Conservation (phyloP, 1,139 yeast species). For the Yamadazyma sp. region DNA sequence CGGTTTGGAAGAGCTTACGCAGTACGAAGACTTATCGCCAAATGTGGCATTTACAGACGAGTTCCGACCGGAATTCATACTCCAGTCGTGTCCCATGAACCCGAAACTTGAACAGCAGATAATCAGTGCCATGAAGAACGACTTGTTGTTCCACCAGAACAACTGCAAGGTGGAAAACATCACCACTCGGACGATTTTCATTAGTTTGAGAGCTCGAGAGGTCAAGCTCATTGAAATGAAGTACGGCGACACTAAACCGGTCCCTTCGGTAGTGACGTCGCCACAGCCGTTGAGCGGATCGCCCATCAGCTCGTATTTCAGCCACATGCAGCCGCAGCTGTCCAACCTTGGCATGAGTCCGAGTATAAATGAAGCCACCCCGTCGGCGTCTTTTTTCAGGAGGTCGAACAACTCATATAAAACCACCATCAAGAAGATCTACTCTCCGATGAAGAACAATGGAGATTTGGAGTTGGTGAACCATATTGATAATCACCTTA, state of each 20-base stretch:
- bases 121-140: conserved; percentile 54
- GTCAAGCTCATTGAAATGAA: conserved; percentile 52
- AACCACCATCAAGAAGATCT: conserved; percentile 38
- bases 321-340: conserved; percentile 2
- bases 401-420: conserved; percentile 25
- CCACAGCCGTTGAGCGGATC: conserved; percentile 7
- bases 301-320: conserved; percentile 9
- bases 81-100: conserved; percentile 51
- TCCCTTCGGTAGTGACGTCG: conserved; percentile 4
- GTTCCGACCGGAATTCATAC: conserved; percentile 50
- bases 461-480: conserved; percentile 32
- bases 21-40: conserved; percentile 32
- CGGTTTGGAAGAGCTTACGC: conserved; percentile 11
- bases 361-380: background rate
- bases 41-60: conserved; percentile 52
- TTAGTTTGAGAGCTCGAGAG: conserved; percentile 58
- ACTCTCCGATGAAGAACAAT: conserved; percentile 31
- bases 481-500: conserved; percentile 25
- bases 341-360: conserved; percentile 2
- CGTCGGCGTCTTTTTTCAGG: conserved; percentile 7
- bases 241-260: conserved; percentile 13
- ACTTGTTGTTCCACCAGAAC: conserved; percentile 45
- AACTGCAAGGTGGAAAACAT: conserved; percentile 34
- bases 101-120: conserved; percentile 55
- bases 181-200: conserved; percentile 36